Base-by-base conservation (phyloP, 352 stramenopile species). In the Thalassiosira oceanica region DNA sequence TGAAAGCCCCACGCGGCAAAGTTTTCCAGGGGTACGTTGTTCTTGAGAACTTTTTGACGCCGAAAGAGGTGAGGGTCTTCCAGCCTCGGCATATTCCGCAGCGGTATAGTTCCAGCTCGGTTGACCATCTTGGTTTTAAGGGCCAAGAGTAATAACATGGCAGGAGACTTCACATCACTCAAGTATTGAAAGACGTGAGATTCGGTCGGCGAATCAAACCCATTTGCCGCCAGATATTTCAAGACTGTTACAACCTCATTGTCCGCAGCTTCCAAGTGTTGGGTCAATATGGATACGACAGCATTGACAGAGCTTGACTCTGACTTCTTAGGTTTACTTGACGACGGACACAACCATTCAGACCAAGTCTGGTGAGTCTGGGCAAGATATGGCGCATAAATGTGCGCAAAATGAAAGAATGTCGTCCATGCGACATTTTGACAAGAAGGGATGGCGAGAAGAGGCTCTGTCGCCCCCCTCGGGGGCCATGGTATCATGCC, bases 1-100 rank as follows among this genome's bases (percentile, higher is more conserved):
- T 67, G 18, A 60, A 89, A 93, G n/a, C 88, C 88, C 88, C 85
- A 93, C 51, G 85, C 78, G 21, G 86, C 88, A 44, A 91, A 79
- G 24, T 74, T 61, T 78, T 93, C 88, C 21, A 35, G 23, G 45
- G 42, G 43, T 33, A 58, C 52, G 31, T 44, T 51, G 20, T 45
- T n/a, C n/a, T n/a, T n/a, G n/a, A n/a, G n/a, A n/a, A n/a, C n/a
- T n/a, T n/a, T n/a, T n/a, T n/a, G n/a, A n/a, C n/a, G n/a, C n/a
- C n/a, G n/a, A n/a, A n/a, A n/a, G n/a, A n/a, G n/a, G n/a, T n/a
- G n/a, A n/a, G n/a, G n/a, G n/a, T n/a, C n/a, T n/a, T n/a, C n/a
- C n/a, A n/a, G n/a, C n/a, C n/a, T n/a, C n/a, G n/a, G n/a, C n/a
- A n/a, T n/a, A n/a, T n/a, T n/a, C n/a, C n/a, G n/a, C n/a, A n/a